These are phyloP conservation scores for Salix purpurea DNA, from an alignment of 345 rosid species.

Conservation along the genomic window DNA sequence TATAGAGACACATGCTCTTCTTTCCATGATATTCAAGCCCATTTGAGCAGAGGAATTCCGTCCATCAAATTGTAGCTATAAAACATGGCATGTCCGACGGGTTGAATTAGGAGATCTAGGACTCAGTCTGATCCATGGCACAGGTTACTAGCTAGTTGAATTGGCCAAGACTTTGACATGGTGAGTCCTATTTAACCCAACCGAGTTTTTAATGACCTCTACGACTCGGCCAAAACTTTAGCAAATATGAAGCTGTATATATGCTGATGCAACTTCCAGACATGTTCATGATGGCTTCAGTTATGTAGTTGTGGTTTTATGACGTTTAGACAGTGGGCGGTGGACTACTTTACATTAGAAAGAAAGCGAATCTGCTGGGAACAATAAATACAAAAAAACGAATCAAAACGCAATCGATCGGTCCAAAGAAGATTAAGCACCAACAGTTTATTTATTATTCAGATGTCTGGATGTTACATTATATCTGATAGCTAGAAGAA, in stretches of 20 bases:
- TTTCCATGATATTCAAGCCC: background rate
- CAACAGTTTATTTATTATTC: conserved; percentile 14
- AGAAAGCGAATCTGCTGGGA: background rate
- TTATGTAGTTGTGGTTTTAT: background rate
- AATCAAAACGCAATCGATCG: background rate
- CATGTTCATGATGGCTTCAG: background rate
- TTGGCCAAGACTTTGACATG: too few species aligned
- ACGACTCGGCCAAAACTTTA: too few species aligned
- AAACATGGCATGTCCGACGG: too few species aligned
- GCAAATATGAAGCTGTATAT: background rate
- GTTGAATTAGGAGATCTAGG: too few species aligned
- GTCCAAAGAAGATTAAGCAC: background rate
- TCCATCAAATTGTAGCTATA: background rate
- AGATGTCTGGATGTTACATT: conserved; percentile 6
- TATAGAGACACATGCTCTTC: background rate
- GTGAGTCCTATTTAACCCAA: too few species aligned
- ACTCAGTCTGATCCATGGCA: too few species aligned
- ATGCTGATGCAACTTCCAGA: background rate
- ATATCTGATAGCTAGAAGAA: conserved; percentile 1
- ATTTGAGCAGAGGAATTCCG: background rate
- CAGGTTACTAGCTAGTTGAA: too few species aligned
- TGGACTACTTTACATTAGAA: background rate
- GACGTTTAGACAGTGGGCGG: background rate
- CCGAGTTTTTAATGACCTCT: too few species aligned
- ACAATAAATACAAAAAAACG: background rate